Evolutionary conservation across 2,329 filamentous ascomycete species (phyloP).

Genomic region (Diaporthe helianthi): DNA sequence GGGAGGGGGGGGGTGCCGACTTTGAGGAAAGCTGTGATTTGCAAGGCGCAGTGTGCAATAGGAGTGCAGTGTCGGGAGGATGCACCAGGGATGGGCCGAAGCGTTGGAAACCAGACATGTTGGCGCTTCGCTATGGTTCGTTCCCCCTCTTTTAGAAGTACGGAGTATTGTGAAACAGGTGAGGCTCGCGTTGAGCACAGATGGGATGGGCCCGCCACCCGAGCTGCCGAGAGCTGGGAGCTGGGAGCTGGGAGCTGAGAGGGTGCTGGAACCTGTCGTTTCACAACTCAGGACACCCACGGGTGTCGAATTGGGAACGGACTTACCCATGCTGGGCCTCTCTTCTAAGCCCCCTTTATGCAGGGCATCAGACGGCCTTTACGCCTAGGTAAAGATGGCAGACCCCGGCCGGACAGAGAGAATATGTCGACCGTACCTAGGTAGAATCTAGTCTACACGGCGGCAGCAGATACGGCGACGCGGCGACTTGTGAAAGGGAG

Average conservation of each 20-base stretch:
- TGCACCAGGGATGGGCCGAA: constrained; percentile 17
- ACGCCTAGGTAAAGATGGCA: neutral
- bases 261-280: constrained; percentile 29
- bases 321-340: constrained; percentile 35
- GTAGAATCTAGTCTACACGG: neutral
- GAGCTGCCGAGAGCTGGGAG: neutral
- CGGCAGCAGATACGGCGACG: neutral
- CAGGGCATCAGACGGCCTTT: constrained; percentile 18
- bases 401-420: constrained; percentile 7
- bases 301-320: constrained; percentile 9
- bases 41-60: neutral
- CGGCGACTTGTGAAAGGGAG: neutral
- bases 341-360: constrained; percentile 19
- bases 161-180: constrained; percentile 34
- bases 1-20: too few species aligned
- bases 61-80: constrained; percentile 13
- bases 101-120: constrained; percentile 21
- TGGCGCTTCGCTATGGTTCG: constrained; percentile 6
- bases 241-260: neutral
- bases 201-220: constrained; percentile 24
- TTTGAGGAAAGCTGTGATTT: neutral
- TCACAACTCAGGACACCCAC: constrained; percentile 30
- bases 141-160: constrained; percentile 33
- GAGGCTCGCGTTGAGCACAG: constrained; percentile 33
- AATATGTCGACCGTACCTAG: constrained; percentile 4